Base-by-base conservation (phyloP, 495 filamentous ascomycete genomes). In the Diplogelasinospora grovesii region DNA sequence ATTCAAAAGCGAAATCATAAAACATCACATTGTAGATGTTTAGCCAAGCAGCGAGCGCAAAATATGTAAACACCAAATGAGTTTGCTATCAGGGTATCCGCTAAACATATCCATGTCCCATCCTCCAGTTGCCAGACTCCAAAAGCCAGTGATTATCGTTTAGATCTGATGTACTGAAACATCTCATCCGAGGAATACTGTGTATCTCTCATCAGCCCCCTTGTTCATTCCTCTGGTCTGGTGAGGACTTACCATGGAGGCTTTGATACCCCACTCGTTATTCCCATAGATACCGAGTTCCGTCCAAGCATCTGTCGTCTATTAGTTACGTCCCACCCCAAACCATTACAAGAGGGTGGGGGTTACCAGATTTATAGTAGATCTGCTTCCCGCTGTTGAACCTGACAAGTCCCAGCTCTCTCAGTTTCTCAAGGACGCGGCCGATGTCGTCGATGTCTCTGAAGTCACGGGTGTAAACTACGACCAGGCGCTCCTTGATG, bases 391-490 rank as follows among this genome's bases (percentile, higher is more conserved):
- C 61, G 3, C 56, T 57, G 19, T 44, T 41, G n/a, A n/a, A n/a
- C 15, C 66, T 66, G 14, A 82, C 68, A 40, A 90, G 53, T 4
- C 71, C 77, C 40, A 86, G 53, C 30, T 74, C 64, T 28, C 71
- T 69, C 46, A 93, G 50, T 43, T 64, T 70, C 46, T 61, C 46
- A 41, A 86, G 47, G 11, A 92, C 82, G 26, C 83, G 68, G 41
- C 65, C 74, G 15, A 89, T 74, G 56, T 90, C 87, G 14, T 69
- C 61, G 29, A 56, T 63, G 49, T 93, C 83, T 22, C 59, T 61
- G 55, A 83, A 89, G 55, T 94, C 78, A 29, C 62, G 57, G 16
- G 86, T 92, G 59, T 92, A 94, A 2, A 93, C 65, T 39, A 80
- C 87, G 24, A 93, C 77, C 43, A 90, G 56, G 18, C 77, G 48